phyloP scores from a whole-genome alignment of 768 basidiomycete species.

The Tubosaeta brunneosetosa region DNA sequence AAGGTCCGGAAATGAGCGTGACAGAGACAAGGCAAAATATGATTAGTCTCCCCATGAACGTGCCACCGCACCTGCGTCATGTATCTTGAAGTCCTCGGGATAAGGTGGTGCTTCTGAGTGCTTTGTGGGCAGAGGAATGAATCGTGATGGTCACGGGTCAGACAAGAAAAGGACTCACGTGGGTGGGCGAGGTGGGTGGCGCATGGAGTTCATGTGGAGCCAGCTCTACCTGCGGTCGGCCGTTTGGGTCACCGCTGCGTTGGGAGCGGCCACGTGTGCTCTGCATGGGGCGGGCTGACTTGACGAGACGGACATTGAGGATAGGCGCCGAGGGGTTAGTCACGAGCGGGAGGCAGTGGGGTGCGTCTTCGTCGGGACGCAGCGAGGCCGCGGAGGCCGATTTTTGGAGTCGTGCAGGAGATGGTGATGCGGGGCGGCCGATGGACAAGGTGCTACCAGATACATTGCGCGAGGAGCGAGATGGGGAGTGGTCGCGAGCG shows the following conservation, averaged over 20 bases:
- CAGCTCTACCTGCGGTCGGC: conserved; percentile 1
- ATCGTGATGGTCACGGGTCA: conserved; percentile 6
- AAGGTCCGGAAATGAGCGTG: conserved; percentile 32
- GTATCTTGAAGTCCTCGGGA: conserved; percentile 27
- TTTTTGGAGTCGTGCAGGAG: conserved; percentile 21
- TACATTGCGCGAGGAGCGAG: conserved; percentile 30
- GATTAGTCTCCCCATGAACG: conserved; percentile 33
- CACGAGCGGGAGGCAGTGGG: conserved; percentile 7
- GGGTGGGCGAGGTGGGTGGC: not conserved
- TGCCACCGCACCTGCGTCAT: conserved; percentile 32
- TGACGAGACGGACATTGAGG: conserved; percentile 27
- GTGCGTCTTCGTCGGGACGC: conserved; percentile 8
- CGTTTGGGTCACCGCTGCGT: conserved; percentile 6
- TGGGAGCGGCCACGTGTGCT: conserved; percentile 22
- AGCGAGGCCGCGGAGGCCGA: conserved; percentile 22
- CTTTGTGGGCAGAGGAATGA: not conserved
- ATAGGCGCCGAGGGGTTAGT: conserved; percentile 5
- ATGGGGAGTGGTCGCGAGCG: conserved; percentile 12
- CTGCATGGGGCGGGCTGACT: not conserved
- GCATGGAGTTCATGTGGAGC: not conserved
- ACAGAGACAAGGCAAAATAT: conserved; percentile 8
- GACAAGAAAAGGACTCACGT: conserved; percentile 13
- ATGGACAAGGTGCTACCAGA: conserved; percentile 28
- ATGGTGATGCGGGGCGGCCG: conserved; percentile 19
- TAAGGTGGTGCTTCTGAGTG: conserved; percentile 10